Conservation (phyloP, 768 basidiomycete genomes). For the Tulasnella sp. region DNA sequence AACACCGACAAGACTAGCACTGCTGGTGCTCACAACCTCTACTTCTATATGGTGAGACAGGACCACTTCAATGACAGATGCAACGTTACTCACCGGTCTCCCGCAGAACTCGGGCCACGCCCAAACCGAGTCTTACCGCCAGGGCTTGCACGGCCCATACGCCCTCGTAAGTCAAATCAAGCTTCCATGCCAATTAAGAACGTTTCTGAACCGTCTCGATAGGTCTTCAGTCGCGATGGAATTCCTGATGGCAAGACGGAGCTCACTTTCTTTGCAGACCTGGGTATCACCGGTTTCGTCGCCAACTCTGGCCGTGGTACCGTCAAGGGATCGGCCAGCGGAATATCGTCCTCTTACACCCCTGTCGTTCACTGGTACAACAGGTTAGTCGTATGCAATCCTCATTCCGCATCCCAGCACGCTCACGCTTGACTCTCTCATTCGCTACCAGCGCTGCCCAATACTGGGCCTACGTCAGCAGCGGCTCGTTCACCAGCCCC, state of each 20-base stretch:
- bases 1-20: not conserved
- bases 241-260: constrained; percentile 24
- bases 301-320: constrained; percentile 35
- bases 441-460: constrained; percentile 27
- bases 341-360: constrained; percentile 30
- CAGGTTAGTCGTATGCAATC: not conserved
- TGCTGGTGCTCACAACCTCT: not conserved
- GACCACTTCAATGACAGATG: not conserved
- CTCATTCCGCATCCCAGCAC: not conserved
- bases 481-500: constrained; percentile 34
- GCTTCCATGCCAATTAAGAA: not conserved
- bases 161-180: not conserved
- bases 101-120: constrained; percentile 11
- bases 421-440: not conserved
- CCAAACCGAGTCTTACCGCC: constrained; percentile 4
- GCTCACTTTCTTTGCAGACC: constrained; percentile 28
- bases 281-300: constrained; percentile 36
- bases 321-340: constrained; percentile 34
- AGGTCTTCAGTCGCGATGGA: constrained; percentile 15
- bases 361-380: constrained; percentile 19
- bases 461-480: constrained; percentile 36
- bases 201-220: not conserved
- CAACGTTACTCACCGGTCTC: not conserved
- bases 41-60: constrained; percentile 2
- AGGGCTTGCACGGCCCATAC: constrained; percentile 9